phyloP scores from a whole-genome alignment of 2,329 filamentous ascomycete species.

The Cytospora piceicola region DNA sequence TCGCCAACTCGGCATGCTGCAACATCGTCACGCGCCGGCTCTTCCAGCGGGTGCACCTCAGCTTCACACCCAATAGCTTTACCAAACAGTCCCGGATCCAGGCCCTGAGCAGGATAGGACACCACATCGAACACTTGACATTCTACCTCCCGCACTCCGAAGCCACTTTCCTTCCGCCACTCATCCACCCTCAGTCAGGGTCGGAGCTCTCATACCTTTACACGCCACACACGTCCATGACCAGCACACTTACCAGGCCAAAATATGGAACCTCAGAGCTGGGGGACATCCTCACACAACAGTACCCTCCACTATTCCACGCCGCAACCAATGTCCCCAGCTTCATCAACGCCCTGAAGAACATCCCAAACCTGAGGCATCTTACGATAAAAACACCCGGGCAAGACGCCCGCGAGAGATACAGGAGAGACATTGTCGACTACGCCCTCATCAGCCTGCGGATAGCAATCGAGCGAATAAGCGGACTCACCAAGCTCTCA shows the following conservation, averaged over 20 bases:
- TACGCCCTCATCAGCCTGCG: conserved; percentile 87
- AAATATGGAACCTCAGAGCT: conserved; percentile 82
- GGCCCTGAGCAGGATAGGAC: conserved; percentile 76
- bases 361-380: conserved; percentile 71
- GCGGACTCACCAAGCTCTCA: conserved; percentile 62
- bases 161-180: conserved; percentile 83
- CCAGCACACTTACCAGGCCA: conserved; percentile 64
- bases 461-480: conserved; percentile 77
- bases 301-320: conserved; percentile 89
- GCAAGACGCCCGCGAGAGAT: conserved; percentile 69
- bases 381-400: conserved; percentile 77
- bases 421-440: conserved; percentile 79
- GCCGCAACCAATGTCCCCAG: conserved; percentile 85
- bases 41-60: conserved; percentile 70
- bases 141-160: conserved; percentile 77
- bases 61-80: conserved; percentile 75
- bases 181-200: conserved; percentile 77
- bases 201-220: conserved; percentile 82
- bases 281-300: conserved; percentile 79
- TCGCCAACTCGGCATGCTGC: conserved; percentile 71
- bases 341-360: conserved; percentile 75
- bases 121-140: conserved; percentile 75
- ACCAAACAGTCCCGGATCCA: conserved; percentile 73
- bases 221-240: conserved; percentile 72
- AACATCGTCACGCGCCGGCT: conserved; percentile 70